Evolutionary conservation across 306 rosid species (phyloP).

Genomic region (Prunus fruticosa): DNA sequence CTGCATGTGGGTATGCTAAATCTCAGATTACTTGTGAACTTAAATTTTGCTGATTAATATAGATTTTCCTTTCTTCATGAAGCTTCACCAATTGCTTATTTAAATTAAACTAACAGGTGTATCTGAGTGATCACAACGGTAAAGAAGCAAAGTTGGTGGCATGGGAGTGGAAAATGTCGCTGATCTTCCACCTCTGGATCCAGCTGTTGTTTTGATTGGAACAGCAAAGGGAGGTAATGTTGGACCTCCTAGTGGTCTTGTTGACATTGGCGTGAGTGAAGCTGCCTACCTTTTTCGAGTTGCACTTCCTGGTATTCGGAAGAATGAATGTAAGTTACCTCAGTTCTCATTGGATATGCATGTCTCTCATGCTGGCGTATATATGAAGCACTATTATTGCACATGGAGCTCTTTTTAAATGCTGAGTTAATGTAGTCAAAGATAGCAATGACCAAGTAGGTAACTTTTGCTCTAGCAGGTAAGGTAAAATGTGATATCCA

Average conservation of each 20-base stretch:
- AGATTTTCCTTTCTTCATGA: not conserved
- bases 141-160: constrained; percentile 6
- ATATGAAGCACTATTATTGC: not conserved
- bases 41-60: not conserved
- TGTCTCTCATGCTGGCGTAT: too few relatives aligned
- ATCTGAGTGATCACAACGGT: not conserved
- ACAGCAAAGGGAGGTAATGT: constrained; percentile 46
- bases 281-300: constrained; percentile 52
- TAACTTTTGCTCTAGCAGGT: constrained; percentile 26
- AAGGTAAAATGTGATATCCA: constrained; percentile 40
- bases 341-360: not conserved
- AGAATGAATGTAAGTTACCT: constrained; percentile 34
- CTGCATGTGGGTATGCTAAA: not conserved
- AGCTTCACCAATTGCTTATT: not conserved
- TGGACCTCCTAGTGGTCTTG: constrained; percentile 48
- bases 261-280: constrained; percentile 53
- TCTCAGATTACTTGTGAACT: too few relatives aligned
- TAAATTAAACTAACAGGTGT: constrained; percentile 4
- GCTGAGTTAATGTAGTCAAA: not conserved
- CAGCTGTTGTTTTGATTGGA: constrained; percentile 40
- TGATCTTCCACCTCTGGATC: constrained; percentile 29
- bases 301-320: constrained; percentile 51
- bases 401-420: not conserved
- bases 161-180: constrained; percentile 31
- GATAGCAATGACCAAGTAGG: not conserved